Evolutionary conservation across 2,329 filamentous ascomycete species (phyloP).

Genomic region (Bipolaris sorokiniana): DNA sequence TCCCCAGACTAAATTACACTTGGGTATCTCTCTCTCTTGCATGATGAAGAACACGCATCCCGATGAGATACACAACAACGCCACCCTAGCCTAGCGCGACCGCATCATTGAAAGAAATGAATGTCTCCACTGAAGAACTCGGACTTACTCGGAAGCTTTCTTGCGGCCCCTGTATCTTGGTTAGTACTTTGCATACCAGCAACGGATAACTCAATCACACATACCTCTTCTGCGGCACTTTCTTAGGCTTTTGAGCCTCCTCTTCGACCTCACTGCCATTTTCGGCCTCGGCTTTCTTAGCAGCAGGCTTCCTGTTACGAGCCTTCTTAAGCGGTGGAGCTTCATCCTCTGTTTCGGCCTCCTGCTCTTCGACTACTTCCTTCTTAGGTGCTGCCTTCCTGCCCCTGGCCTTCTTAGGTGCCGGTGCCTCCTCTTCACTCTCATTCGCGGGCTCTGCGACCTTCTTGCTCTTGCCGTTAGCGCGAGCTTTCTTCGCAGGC

Average conservation of each 20-base stretch:
- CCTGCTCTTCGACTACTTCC: conserved; percentile 20
- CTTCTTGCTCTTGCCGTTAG: conserved; percentile 20
- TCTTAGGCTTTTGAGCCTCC: conserved; percentile 13
- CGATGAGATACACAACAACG: conserved; percentile 6
- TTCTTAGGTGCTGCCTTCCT: conserved; percentile 16
- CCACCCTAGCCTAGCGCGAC: conserved; percentile 1
- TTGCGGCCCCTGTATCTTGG: conserved; percentile 26
- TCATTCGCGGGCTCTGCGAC: conserved; percentile 12
- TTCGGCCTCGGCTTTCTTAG: conserved; percentile 20
- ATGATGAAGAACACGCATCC: conserved; percentile 2
- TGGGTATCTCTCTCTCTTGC: conserved; percentile 7
- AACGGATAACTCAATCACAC: neutral
- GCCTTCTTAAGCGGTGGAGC: conserved; percentile 39
- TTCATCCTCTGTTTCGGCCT: conserved; percentile 16
- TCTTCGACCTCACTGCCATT: conserved; percentile 15
- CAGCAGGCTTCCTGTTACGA: conserved; percentile 38
- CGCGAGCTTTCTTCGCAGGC: conserved; percentile 26
- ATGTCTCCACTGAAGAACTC: neutral
- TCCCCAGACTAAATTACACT: neutral
- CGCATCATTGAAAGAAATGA: neutral
- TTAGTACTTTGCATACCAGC: conserved; percentile 10
- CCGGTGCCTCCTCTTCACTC: conserved; percentile 25
- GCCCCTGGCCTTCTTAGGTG: conserved; percentile 38
- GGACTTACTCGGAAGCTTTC: conserved; percentile 31
- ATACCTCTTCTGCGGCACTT: conserved; percentile 41